Evolutionary conservation across 805 yeast species (phyloP), one percentile per base, ranked within the genome.

Genomic region (Huiozyma naganishii): DNA sequence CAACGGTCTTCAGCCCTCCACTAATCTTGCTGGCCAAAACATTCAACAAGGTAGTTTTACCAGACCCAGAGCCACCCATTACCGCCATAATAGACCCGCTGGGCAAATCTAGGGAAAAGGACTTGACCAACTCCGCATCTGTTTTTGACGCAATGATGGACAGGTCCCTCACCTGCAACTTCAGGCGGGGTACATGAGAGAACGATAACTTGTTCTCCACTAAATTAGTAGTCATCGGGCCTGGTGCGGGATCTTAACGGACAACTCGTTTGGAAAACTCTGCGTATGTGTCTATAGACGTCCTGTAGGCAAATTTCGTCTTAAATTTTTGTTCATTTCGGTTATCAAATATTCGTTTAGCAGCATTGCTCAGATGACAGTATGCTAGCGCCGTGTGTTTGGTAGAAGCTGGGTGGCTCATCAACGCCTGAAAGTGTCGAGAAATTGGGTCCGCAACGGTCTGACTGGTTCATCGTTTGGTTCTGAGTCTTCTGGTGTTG

Each of bases 1-100:
- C 82, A 3, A 58, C 53, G 45, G 72, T 68, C 1, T 45, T 48
- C 48, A 77, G 59, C 7, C 68, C 68, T 29, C 67, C 48, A 39
- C 58, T 52, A 13, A 72, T 66, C 49, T 82, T 60, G 39, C 76
- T 72, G 0, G 86, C 78, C 40, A 82, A 58, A 0, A 77, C 76
- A 55, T 86, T 86, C 23, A 86, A 65, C 37, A 86, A 58, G 0
- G 95, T 83, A 0, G 95, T 86, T 55, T 87, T 86, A 4, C 95
- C 95, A 3, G 87, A 77, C 0, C 95, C 95, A 0, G 89, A 81
- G 0, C 95, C 90, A 2, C 95, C 95, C 67, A 87, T 73, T 7
- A 86, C 82, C 6, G 94, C 94, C 61, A 86, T 70, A 34, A 87
- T 61, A 7, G 80, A 67, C 12, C 85, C 83, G 10, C 74, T 59